Evolutionary conservation across 176 grass and related monocot species (phyloP).

Genomic region (Ampelocalamus luodianensis): DNA sequence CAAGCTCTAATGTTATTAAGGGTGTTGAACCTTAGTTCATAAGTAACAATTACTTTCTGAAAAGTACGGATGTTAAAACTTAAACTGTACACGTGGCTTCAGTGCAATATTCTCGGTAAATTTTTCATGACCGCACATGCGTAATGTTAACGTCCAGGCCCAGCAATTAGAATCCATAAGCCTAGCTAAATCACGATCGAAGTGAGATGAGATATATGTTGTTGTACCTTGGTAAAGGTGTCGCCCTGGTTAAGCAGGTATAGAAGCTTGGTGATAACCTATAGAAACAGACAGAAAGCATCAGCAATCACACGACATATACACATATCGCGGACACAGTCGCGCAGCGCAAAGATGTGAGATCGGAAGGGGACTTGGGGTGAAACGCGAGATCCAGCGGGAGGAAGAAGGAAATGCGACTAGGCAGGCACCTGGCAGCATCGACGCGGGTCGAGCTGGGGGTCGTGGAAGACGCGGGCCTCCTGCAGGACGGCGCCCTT

Average conservation of each 20-base stretch:
- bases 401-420: not conserved
- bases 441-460: constrained; percentile 85
- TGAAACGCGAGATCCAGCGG: constrained; percentile 21
- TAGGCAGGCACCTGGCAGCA: constrained; percentile 82
- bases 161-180: not conserved
- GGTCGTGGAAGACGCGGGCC: constrained; percentile 94
- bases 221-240: constrained; percentile 86
- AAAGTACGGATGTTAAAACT: not conserved
- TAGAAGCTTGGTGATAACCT: constrained; percentile 99
- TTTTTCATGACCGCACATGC: not conserved
- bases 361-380: not conserved
- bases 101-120: not conserved
- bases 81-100: not conserved
- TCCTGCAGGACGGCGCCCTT: constrained; percentile 98
- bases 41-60: constrained; percentile 24
- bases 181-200: not conserved
- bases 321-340: not conserved
- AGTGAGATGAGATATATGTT: not conserved
- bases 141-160: not conserved
- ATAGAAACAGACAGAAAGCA: constrained; percentile 28
- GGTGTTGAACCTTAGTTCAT: not conserved
- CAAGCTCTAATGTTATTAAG: not conserved
- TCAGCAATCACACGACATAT: constrained; percentile 8
- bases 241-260: constrained; percentile 99
- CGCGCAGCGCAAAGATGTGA: not conserved